phyloP scores from a whole-genome alignment of 2,329 filamentous ascomycete species.

The Aspergillus sp. region DNA sequence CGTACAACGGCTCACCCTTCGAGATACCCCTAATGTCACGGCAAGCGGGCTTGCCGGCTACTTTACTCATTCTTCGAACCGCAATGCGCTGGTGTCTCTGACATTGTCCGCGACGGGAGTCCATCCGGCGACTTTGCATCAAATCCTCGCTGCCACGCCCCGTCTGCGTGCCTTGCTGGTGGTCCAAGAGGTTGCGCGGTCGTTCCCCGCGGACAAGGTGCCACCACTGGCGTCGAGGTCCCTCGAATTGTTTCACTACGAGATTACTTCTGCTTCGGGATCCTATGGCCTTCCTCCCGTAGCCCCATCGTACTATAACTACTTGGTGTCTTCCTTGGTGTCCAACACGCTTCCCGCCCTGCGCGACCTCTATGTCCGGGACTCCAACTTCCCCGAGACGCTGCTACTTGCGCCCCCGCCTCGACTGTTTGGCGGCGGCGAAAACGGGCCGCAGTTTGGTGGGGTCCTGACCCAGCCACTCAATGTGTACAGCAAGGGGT shows the following conservation, averaged over 20 bases:
- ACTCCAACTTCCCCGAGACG: slow-evolving; percentile 76
- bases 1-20: slow-evolving; percentile 69
- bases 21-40: slow-evolving; percentile 69
- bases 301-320: slow-evolving; percentile 70
- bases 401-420: slow-evolving; percentile 69
- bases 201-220: slow-evolving; percentile 55
- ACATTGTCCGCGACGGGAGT: slow-evolving; percentile 72
- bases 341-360: slow-evolving; percentile 71
- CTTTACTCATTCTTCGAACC: slow-evolving; percentile 60
- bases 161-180: slow-evolving; percentile 51
- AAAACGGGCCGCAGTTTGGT: slow-evolving; percentile 22
- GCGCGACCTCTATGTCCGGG: slow-evolving; percentile 77
- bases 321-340: slow-evolving; percentile 79
- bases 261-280: slow-evolving; percentile 63
- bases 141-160: slow-evolving; percentile 41
- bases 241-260: slow-evolving; percentile 73
- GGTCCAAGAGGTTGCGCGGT: slow-evolving; percentile 53
- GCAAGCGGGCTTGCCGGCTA: slow-evolving; percentile 67
- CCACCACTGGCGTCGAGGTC: slow-evolving; percentile 67
- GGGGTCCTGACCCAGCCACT: slow-evolving; percentile 54
- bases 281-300: slow-evolving; percentile 55
- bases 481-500: slow-evolving; percentile 64
- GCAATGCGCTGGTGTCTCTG: slow-evolving; percentile 62
- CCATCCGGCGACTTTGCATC: slow-evolving; percentile 37
- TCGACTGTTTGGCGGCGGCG: slow-evolving; percentile 47